Evolutionary conservation across 805 yeast genomes (phyloP).

Genomic region (Brettanomyces naardenensis): DNA sequence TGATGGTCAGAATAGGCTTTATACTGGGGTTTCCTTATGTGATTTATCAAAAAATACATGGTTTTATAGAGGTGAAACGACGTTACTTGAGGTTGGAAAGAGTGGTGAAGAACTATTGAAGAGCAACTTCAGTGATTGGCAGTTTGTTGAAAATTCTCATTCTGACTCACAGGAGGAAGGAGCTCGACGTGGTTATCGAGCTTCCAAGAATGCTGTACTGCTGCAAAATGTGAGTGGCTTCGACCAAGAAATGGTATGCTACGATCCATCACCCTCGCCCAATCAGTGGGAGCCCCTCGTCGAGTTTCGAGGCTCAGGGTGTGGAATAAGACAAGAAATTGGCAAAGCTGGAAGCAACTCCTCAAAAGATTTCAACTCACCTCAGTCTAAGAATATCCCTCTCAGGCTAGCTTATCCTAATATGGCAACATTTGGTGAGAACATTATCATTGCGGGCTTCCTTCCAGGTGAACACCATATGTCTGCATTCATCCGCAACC

Average conservation of each 20-base stretch:
- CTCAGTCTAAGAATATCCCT: too few species aligned
- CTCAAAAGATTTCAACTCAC: too few species aligned
- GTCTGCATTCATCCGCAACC: conserved; percentile 42
- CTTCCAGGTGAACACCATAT: conserved; percentile 38
- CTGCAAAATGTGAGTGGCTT: not conserved
- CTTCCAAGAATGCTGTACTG: not conserved
- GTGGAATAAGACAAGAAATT: too few species aligned
- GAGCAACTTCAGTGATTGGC: too few species aligned
- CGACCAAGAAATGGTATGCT: not conserved
- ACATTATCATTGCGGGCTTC: conserved; percentile 54
- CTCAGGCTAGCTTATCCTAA: conserved; percentile 40
- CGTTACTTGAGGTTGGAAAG: not conserved
- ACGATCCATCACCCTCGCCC: not conserved
- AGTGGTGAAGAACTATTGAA: too few species aligned
- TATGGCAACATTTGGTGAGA: conserved; percentile 60
- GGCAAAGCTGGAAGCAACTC: too few species aligned
- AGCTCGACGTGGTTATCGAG: not conserved
- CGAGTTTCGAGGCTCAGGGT: not conserved
- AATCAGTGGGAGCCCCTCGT: not conserved
- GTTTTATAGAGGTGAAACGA: not conserved
- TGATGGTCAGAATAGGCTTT: conserved; percentile 8
- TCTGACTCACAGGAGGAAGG: not conserved
- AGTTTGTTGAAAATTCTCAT: not conserved
- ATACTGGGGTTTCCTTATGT: not conserved
- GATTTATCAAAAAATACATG: not conserved